Conservation (phyloP, 225 moss, liverwort and hornwort genomes). For the Rhytidiadelphus loreus region DNA sequence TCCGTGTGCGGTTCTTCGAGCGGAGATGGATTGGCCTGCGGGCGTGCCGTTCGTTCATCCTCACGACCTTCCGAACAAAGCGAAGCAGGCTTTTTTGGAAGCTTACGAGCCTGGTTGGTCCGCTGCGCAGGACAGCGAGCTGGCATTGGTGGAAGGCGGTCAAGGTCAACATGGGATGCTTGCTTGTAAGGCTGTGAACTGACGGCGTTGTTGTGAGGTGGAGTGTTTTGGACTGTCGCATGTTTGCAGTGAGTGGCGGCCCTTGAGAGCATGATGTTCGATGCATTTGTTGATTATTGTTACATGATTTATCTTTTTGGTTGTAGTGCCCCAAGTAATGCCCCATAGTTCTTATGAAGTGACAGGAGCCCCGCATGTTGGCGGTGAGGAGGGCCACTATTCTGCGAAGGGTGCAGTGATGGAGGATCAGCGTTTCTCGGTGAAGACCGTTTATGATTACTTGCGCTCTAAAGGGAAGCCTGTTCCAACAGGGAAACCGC, state of each 20-base stretch:
- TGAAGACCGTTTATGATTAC: slow-evolving; percentile 87
- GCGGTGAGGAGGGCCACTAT: slow-evolving; percentile 66
- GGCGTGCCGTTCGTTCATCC: slow-evolving; percentile 98
- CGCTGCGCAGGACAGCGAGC: slow-evolving; percentile 85
- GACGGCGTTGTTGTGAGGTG: not conserved
- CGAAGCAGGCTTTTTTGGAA: slow-evolving; percentile 96
- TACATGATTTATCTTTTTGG: accelerated
- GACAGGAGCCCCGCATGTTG: slow-evolving; percentile 98
- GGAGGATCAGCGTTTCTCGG: slow-evolving; percentile 88
- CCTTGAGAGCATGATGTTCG: not conserved
- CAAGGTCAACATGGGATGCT: slow-evolving; percentile 72
- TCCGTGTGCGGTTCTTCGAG: slow-evolving; percentile 77
- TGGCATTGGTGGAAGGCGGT: slow-evolving; percentile 65
- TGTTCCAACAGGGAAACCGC: slow-evolving; percentile 94
- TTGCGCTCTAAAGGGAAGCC: slow-evolving; percentile 79
- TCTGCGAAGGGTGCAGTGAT: slow-evolving; percentile 32
- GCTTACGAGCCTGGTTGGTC: slow-evolving; percentile 99
- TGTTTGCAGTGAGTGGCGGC: not conserved
- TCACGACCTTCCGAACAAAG: slow-evolving; percentile 97
- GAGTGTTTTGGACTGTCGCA: not conserved
- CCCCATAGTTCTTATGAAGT: slow-evolving; percentile 96
- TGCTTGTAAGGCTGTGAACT: slow-evolving; percentile 76
- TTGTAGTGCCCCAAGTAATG: slow-evolving; percentile 52
- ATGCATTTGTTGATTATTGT: not conserved
- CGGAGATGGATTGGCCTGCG: slow-evolving; percentile 96